Conservation (phyloP, 1,139 yeast genomes). For the Pichia sorboxylosa region DNA sequence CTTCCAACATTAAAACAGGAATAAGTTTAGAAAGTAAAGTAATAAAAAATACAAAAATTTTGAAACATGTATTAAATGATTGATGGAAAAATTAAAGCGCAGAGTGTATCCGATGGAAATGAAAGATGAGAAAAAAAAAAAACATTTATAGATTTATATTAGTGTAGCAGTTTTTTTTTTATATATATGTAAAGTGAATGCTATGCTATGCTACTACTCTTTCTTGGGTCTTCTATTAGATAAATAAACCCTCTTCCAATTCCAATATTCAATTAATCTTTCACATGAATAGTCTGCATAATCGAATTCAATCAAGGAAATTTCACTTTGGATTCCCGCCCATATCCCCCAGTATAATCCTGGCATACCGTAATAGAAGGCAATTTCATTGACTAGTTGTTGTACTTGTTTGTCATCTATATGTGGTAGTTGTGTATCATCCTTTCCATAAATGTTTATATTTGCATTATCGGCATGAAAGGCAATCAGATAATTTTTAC, state of each 20-base stretch:
- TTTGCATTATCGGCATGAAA: constrained; percentile 9
- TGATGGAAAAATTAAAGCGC: too few relatives aligned
- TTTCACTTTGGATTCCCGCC: constrained; percentile 67
- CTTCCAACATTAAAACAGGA: constrained; percentile 33
- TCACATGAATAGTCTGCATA: constrained; percentile 49
- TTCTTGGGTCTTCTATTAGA: constrained; percentile 1
- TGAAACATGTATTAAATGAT: constrained; percentile 18
- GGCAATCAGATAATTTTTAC: constrained; percentile 28
- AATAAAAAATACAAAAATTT: constrained; percentile 16
- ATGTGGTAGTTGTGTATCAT: constrained; percentile 5
- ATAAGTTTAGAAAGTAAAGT: constrained; percentile 10
- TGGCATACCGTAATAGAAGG: constrained; percentile 61
- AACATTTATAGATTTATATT: too few relatives aligned
- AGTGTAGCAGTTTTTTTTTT: too few relatives aligned
- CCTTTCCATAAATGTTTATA: constrained; percentile 6
- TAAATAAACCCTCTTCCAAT: constrained; percentile 39
- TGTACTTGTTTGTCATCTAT: constrained; percentile 21
- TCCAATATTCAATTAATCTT: constrained; percentile 58
- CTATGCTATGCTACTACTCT: not conserved
- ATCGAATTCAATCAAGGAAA: constrained; percentile 65
- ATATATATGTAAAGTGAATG: not conserved
- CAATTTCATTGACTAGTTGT: constrained; percentile 42
- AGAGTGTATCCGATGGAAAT: too few relatives aligned
- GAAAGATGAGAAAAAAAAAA: too few relatives aligned
- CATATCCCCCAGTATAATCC: constrained; percentile 83